These are phyloP conservation scores for Dryadomyces quercus-mongolicae DNA, from an alignment of 2,329 filamentous ascomycete species.

Conservation along the genomic window DNA sequence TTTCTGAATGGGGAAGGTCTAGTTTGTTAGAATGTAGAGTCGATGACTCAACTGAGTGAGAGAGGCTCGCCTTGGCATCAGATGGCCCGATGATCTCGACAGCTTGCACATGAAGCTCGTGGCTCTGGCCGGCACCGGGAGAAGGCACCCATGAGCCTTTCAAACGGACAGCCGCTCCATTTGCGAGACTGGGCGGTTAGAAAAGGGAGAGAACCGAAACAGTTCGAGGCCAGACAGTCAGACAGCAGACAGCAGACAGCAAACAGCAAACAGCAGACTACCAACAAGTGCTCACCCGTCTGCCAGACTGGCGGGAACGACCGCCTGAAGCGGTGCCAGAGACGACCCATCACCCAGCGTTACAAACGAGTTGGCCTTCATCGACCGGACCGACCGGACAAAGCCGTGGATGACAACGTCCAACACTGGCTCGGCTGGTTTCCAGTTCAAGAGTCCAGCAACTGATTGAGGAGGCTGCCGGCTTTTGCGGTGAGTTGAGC, in stretches of 20 bases:
- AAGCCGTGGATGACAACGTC: constrained; percentile 61
- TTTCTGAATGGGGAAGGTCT: constrained; percentile 91
- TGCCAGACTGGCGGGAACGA: constrained; percentile 60
- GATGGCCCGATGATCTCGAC: constrained; percentile 64
- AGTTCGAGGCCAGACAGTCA: background rate
- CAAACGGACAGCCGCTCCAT: constrained; percentile 68
- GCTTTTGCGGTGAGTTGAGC: background rate
- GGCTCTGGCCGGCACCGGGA: constrained; percentile 54
- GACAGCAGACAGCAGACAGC: constrained; percentile 6
- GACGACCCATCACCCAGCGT: constrained; percentile 82
- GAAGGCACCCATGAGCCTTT: constrained; percentile 66
- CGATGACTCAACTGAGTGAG: background rate
- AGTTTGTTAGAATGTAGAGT: background rate
- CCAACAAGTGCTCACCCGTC: constrained; percentile 46
- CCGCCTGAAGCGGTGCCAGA: constrained; percentile 64
- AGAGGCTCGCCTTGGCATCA: constrained; percentile 56
- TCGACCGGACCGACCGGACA: constrained; percentile 72
- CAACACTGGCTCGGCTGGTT: constrained; percentile 28
- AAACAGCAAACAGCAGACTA: constrained; percentile 9
- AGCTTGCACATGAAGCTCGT: constrained; percentile 66
- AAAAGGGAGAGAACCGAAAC: constrained; percentile 3
- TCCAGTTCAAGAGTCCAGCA: constrained; percentile 43
- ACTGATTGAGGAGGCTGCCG: constrained; percentile 22
- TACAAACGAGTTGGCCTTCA: constrained; percentile 75
- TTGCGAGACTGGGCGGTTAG: constrained; percentile 50